Percentiles rank a stretch among this genome's conserved stretches.
phyloP scores from a whole-genome alignment of 805 yeast species.

The Metschnikowia dekortorum region DNA sequence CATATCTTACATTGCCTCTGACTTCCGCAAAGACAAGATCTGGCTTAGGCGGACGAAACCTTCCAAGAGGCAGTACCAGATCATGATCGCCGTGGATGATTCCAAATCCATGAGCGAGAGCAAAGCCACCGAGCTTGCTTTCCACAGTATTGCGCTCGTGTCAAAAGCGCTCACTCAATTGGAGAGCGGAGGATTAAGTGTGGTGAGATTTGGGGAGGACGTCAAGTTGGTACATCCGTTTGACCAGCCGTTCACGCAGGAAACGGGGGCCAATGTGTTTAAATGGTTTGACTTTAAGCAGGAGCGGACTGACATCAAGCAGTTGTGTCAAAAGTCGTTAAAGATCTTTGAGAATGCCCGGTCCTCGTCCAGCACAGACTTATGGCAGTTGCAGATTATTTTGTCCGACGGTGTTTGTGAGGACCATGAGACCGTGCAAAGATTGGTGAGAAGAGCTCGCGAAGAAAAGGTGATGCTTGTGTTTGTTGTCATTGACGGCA shows the following conservation, averaged over 20 bases:
- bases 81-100: constrained; percentile 96
- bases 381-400: constrained; percentile 92
- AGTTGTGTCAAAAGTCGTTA: constrained; percentile 67
- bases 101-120: constrained; percentile 97
- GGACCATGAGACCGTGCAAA: constrained; percentile 77
- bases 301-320: constrained; percentile 76
- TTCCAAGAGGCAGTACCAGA: constrained; percentile 93
- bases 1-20: constrained; percentile 96
- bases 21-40: constrained; percentile 94
- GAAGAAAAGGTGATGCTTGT: constrained; percentile 93
- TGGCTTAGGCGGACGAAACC: constrained; percentile 98
- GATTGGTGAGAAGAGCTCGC: constrained; percentile 85
- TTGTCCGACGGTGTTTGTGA: constrained; percentile 97
- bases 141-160: constrained; percentile 90
- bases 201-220: constrained; percentile 85
- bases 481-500: constrained; percentile 89
- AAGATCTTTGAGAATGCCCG: constrained; percentile 63
- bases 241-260: constrained; percentile 76
- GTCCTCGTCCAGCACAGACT: constrained; percentile 46
- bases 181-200: constrained; percentile 89
- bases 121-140: constrained; percentile 83
- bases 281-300: constrained; percentile 90
- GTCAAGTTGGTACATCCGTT: constrained; percentile 86
- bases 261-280: constrained; percentile 78
- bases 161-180: constrained; percentile 89